Evolutionary conservation across 176 grass and related monocot genomes (phyloP).

Genomic region (Canna indica): DNA sequence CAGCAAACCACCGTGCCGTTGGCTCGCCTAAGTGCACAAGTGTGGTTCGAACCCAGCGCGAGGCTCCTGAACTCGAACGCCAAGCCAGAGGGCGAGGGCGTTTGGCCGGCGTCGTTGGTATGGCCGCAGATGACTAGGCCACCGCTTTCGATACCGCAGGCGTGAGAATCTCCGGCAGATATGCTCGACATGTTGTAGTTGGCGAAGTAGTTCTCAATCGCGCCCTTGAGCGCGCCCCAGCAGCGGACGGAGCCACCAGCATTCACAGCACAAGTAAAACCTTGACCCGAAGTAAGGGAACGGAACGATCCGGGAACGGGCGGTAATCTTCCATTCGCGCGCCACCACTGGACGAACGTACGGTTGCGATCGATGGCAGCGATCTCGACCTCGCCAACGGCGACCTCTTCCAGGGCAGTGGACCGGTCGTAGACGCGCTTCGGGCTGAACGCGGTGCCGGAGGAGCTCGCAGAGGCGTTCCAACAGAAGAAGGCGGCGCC

Average conservation of each 20-base stretch:
- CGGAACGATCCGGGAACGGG: background rate
- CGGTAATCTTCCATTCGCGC: background rate
- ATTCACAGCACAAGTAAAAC: slow-evolving; percentile 55
- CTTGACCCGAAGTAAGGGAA: slow-evolving; percentile 55
- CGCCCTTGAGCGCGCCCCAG: slow-evolving; percentile 35
- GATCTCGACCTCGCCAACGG: slow-evolving; percentile 56
- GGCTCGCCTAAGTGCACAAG: slow-evolving; percentile 36
- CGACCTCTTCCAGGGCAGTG: background rate
- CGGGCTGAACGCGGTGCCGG: background rate
- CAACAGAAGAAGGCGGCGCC: slow-evolving; percentile 64
- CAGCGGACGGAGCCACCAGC: slow-evolving; percentile 32
- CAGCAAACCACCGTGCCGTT: slow-evolving; percentile 61
- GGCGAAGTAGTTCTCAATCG: slow-evolving; percentile 27
- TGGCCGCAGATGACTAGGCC: slow-evolving; percentile 33
- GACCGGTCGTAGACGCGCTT: slow-evolving; percentile 47
- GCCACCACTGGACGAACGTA: slow-evolving; percentile 47
- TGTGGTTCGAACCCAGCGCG: slow-evolving; percentile 53
- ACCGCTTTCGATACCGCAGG: slow-evolving; percentile 30
- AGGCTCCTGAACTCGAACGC: slow-evolving; percentile 24
- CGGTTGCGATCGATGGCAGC: slow-evolving; percentile 31
- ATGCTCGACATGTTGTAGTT: slow-evolving; percentile 28
- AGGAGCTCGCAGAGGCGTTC: slow-evolving; percentile 17
- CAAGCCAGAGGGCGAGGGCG: background rate
- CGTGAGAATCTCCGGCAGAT: slow-evolving; percentile 34
- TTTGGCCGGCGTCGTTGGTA: slow-evolving; percentile 10